Evolutionary conservation across 495 filamentous ascomycete species (phyloP), one percentile per base, ranked within the genome.

Genomic region (Aspergillus cavernicola): DNA sequence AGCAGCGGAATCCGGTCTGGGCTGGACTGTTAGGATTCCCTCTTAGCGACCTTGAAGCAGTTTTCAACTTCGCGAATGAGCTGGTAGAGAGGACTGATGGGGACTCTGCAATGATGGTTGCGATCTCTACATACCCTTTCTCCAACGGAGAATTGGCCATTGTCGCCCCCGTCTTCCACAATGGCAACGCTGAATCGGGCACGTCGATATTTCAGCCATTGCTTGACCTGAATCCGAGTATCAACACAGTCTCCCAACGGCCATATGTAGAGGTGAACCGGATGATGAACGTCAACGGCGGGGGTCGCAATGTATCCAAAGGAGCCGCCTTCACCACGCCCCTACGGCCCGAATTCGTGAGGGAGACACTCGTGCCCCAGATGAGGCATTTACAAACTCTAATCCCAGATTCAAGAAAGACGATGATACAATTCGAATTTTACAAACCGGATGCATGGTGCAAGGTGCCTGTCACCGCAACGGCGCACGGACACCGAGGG

Each of bases 1-100:
- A 60, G n/a, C 66, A 73, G 47, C 22, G 58, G 15, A 45, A 67
- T 28, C 13, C 33, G 31, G 66, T 79, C 3, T 84, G 64, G 53
- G 70, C 62, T 9, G 79, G 77, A 0, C 50, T 57, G 4, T 20
- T 81, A 1, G 38, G 70, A 26, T 78, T 80, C 43, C 31, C 62
- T 5, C 48, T 61, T 0, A 56, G 65, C 7, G 67, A 67, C 35
- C 52, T 81, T n/a, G 41, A 51, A 16, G 47, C 49, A 4, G 57
- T 81, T 19, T 53, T 78, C 20, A 46, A 58, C 0, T 68, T 70
- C 54, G 64, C 62, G 6, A 79, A 80, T 59, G 45, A 62, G n/a
- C 55, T 78, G 36, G 41, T 65, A 24, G 22, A 33, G 28, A 51
- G 61, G 20, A 58, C 61, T 19, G 48, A 67, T 43, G 66, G 29